phyloP scores from a whole-genome alignment of 495 filamentous ascomycete genomes.

The Trichoderma asperelloides region DNA sequence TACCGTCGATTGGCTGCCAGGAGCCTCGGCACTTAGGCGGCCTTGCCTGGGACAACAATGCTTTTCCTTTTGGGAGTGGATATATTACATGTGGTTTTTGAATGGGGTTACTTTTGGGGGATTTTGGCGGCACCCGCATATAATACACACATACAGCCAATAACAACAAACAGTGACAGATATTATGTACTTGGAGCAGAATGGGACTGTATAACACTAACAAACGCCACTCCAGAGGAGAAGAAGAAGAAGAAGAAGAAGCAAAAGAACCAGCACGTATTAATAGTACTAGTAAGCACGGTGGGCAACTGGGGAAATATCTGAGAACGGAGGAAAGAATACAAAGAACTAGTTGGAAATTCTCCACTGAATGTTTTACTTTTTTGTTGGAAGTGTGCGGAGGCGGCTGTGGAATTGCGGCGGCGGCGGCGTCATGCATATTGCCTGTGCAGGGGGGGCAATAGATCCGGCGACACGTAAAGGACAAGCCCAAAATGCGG shows the following conservation, averaged over 20 bases:
- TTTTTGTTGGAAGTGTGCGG: neutral
- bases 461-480: no score
- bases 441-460: neutral
- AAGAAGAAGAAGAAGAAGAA: neutral
- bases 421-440: conserved; percentile 5
- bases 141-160: no score
- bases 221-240: neutral
- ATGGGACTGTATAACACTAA: no score
- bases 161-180: no score
- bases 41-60: no score
- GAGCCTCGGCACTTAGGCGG: neutral
- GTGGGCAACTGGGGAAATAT: no score
- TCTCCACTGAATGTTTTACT: neutral
- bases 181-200: no score
- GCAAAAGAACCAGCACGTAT: neutral
- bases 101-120: neutral
- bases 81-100: neutral
- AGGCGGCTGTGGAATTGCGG: neutral
- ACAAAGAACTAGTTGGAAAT: no score
- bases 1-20: neutral
- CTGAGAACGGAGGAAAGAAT: no score
- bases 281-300: no score
- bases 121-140: neutral
- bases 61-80: neutral
- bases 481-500: no score